phyloP scores from a whole-genome alignment of 2,329 filamentous ascomycete species.

The Decorospora gaudefroyi region DNA sequence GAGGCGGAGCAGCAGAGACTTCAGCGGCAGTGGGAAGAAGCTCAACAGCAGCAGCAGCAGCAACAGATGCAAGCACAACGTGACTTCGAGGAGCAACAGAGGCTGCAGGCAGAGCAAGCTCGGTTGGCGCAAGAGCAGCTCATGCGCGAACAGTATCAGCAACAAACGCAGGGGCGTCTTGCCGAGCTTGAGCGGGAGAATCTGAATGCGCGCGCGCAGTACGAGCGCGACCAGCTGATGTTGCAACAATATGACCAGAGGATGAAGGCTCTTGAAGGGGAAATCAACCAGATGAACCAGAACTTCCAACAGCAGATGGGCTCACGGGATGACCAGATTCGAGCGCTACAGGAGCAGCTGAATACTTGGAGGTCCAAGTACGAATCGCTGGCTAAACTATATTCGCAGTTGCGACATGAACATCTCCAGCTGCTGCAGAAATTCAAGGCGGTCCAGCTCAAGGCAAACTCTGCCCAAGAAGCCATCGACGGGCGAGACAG shows the following conservation, averaged over 20 bases:
- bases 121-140: conserved; percentile 88
- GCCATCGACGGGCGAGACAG: conserved; percentile 94
- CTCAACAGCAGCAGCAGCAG: conserved; percentile 79
- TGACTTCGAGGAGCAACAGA: conserved; percentile 97
- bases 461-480: conserved; percentile 95
- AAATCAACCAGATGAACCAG: conserved; percentile 78
- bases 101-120: conserved; percentile 84
- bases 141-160: conserved; percentile 82
- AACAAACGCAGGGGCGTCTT: conserved; percentile 93
- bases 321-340: conserved; percentile 94
- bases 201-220: conserved; percentile 88
- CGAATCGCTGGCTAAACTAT: conserved; percentile 92
- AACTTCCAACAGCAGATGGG: conserved; percentile 83
- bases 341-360: conserved; percentile 90
- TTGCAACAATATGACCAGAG: conserved; percentile 92
- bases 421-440: conserved; percentile 94
- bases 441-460: conserved; percentile 94
- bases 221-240: conserved; percentile 96
- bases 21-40: conserved; percentile 82
- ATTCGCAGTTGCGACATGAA: conserved; percentile 92
- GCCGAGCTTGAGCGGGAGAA: conserved; percentile 96
- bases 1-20: conserved; percentile 90
- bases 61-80: conserved; percentile 82
- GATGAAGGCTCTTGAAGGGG: conserved; percentile 88
- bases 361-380: conserved; percentile 98